Percentiles rank a stretch among this genome's conserved stretches.
phyloP scores from a whole-genome alignment of 2,329 filamentous ascomycete genomes.

The Diaporthe vexans region DNA sequence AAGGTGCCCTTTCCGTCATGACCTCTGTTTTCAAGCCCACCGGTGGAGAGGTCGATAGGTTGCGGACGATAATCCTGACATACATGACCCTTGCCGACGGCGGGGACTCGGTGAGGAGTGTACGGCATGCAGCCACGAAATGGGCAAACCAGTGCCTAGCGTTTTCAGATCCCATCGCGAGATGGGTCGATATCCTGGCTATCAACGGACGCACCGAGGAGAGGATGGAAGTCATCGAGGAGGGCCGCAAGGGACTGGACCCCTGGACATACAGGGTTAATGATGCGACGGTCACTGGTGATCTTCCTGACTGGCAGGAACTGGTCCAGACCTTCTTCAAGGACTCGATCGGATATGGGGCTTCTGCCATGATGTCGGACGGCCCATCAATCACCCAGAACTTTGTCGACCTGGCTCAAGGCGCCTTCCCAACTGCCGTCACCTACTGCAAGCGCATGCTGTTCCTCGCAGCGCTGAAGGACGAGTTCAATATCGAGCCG shows the following conservation, averaged over 20 bases:
- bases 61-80: constrained; percentile 72
- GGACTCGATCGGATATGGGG: constrained; percentile 49
- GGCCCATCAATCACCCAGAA: constrained; percentile 58
- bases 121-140: constrained; percentile 85
- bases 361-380: constrained; percentile 55
- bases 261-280: constrained; percentile 67
- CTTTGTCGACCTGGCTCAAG: constrained; percentile 60
- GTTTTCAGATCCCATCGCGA: constrained; percentile 81
- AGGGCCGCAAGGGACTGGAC: constrained; percentile 89
- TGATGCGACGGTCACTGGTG: constrained; percentile 54
- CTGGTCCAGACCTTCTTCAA: constrained; percentile 66
- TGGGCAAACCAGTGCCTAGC: constrained; percentile 91
- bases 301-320: constrained; percentile 65
- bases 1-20: constrained; percentile 87
- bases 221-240: constrained; percentile 87
- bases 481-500: constrained; percentile 72
- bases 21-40: constrained; percentile 59
- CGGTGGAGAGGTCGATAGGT: constrained; percentile 49
- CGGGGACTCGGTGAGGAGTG: constrained; percentile 74
- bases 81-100: constrained; percentile 73
- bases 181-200: constrained; percentile 92
- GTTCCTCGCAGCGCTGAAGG: constrained; percentile 62
- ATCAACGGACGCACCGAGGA: constrained; percentile 76
- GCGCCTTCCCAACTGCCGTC: constrained; percentile 77
- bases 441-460: constrained; percentile 73